Evolutionary conservation across 1,284 basidiomycete species (phyloP).

Genomic region (Ceratobasidium sp.): DNA sequence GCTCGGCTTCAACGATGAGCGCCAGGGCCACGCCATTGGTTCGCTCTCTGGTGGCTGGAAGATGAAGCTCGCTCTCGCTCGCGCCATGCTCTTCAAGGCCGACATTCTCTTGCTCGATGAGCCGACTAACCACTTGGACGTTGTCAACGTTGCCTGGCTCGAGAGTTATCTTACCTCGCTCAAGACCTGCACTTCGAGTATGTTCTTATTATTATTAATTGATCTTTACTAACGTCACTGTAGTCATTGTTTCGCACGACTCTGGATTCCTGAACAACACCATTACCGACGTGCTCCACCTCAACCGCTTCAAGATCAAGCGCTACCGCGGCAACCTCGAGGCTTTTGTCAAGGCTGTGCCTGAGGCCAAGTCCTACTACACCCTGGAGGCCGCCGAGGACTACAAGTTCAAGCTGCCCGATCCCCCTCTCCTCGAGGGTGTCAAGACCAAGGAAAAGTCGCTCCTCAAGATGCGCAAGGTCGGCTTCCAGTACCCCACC

Average conservation of each 20-base stretch:
- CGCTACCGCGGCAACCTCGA: slow-evolving; percentile 98
- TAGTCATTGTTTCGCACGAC: slow-evolving; percentile 98
- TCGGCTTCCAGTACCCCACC: slow-evolving; percentile 95
- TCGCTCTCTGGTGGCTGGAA: slow-evolving; percentile 99
- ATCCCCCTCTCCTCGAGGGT: slow-evolving; percentile 96
- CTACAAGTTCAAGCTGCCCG: slow-evolving; percentile 96
- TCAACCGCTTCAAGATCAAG: slow-evolving; percentile 99
- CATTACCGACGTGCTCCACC: slow-evolving; percentile 97
- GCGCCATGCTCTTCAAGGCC: slow-evolving; percentile 99
- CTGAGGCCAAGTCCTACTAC: slow-evolving; percentile 99
- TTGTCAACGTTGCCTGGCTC: slow-evolving; percentile 96
- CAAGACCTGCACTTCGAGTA: slow-evolving; percentile 92
- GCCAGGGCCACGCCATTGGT: slow-evolving; percentile 88
- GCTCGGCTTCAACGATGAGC: slow-evolving; percentile 90
- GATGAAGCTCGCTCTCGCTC: slow-evolving; percentile 99
- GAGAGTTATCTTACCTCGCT: slow-evolving; percentile 93
- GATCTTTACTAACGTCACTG: slow-evolving; percentile 46
- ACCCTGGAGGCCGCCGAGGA: slow-evolving; percentile 93
- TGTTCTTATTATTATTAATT: slow-evolving; percentile 53
- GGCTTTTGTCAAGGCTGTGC: slow-evolving; percentile 92
- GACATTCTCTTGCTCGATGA: slow-evolving; percentile 97
- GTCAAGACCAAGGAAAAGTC: slow-evolving; percentile 99
- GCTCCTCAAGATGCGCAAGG: slow-evolving; percentile 96
- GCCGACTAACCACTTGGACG: slow-evolving; percentile 98
- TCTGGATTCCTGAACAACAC: slow-evolving; percentile 99